Evolutionary conservation across 495 filamentous ascomycete species (phyloP), one percentile per base, ranked within the genome.

Genomic region (Aspergillus kassunensis): DNA sequence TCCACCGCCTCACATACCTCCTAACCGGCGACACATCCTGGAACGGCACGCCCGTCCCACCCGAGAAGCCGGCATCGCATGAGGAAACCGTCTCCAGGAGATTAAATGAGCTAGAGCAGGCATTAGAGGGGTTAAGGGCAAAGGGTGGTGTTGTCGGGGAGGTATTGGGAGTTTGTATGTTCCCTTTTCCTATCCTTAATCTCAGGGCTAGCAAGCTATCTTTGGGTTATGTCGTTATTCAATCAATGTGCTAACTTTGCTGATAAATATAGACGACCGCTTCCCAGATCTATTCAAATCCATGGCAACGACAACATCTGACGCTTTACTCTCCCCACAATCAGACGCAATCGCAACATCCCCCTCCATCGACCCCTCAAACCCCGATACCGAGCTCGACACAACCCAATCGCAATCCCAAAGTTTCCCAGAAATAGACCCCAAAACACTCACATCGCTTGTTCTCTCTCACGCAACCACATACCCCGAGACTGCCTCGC

Each of bases 401-500:
- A 27, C 15, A 12, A 16, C 9, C 15, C 27, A 20, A 3, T 29
- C 10, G 15, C 9, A 31, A 9, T 16, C 9, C 16, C 27, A 33
- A n/a, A 42, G 18, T 21, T 4, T 21, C 25, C 11, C 42, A 27
- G 9, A 33, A 3, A 6, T 33, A 3, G 30, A 33, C 9, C 43
- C 21, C 27, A 8, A 18, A n/a, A 33, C 27, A 4, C 61, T 78
- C 30, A 48, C 83, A 47, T 82, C 88, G 13, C 87, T 90, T 8
- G 75, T 97, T 27, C 79, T 93, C 19, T 80, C 89, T 23, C 84
- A 85, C 37, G 87, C 88, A 0, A 77, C 87, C 12, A 76, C 81
- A 2, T 96, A 87, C 69, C 85, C 86, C 15, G 78, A 85, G 18
- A 89, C 85, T 0, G 83, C 86, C 6, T 95, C 90, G 0, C 84